A percentile compares a stretch with the other conserved stretches of the same genome.
Evolutionary conservation across 768 basidiomycete genomes (phyloP).

Genomic region (Russula dissimulans): DNA sequence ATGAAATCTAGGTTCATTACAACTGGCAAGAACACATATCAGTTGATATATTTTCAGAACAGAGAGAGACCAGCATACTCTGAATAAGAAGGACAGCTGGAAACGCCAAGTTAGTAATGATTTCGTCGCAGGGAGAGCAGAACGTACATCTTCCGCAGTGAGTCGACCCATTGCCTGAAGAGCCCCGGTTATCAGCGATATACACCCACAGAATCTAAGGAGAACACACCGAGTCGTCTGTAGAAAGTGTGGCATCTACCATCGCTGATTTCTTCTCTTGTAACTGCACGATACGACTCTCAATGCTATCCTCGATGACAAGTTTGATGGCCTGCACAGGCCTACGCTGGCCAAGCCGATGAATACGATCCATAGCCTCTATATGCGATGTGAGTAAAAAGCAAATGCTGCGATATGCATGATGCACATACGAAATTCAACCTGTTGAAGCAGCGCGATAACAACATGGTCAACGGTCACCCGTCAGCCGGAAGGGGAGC

Average conservation of each 20-base stretch:
- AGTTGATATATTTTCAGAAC: not conserved
- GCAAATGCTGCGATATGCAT: not conserved
- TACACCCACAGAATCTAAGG: not conserved
- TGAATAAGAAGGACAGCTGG: slow-evolving; percentile 40
- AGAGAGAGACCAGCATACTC: slow-evolving; percentile 26
- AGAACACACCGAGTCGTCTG: slow-evolving; percentile 59
- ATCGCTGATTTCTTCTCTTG: slow-evolving; percentile 97
- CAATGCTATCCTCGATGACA: slow-evolving; percentile 93
- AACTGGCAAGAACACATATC: not conserved
- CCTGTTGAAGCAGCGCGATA: slow-evolving; percentile 29
- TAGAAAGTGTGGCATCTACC: slow-evolving; percentile 79
- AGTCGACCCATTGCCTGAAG: slow-evolving; percentile 82
- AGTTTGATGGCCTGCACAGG: slow-evolving; percentile 92
- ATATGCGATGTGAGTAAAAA: slow-evolving; percentile 19
- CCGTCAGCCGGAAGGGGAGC: not conserved
- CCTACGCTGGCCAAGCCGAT: slow-evolving; percentile 88
- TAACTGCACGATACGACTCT: slow-evolving; percentile 91
- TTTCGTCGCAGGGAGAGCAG: not conserved
- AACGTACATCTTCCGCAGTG: slow-evolving; percentile 63
- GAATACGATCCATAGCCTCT: slow-evolving; percentile 98
- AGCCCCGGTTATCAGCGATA: slow-evolving; percentile 8
- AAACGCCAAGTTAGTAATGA: slow-evolving; percentile 3
- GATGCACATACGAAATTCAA: slow-evolving; percentile 63
- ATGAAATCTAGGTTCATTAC: not conserved
- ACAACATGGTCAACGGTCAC: not conserved